A percentile compares a stretch with the other conserved stretches of the same genome.
These are phyloP conservation scores for Quercus ilex DNA, from an alignment of 306 rosid species.

Conservation along the genomic window DNA sequence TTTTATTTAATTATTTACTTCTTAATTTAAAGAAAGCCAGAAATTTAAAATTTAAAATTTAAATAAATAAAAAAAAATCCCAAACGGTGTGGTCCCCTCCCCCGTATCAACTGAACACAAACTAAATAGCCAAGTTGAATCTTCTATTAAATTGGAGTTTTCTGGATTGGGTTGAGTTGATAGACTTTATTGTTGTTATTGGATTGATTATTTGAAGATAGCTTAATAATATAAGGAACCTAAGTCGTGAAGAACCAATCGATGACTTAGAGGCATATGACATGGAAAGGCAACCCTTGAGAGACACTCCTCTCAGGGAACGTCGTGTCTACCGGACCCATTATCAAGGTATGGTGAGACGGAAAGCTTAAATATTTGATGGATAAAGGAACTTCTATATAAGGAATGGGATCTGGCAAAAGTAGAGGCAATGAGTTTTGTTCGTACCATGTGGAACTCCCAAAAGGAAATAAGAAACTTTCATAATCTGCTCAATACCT, in stretches of 20 bases:
- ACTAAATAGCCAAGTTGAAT: background rate
- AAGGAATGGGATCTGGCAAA: constrained; percentile 82
- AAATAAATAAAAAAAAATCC: too few species aligned
- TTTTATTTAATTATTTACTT: too few species aligned
- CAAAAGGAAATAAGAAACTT: constrained; percentile 69
- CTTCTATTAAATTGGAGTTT: constrained; percentile 15
- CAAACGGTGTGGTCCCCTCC: too few species aligned
- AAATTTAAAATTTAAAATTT: too few species aligned
- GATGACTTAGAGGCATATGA: constrained; percentile 45
- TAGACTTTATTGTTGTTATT: constrained; percentile 14
- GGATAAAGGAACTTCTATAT: constrained; percentile 61
- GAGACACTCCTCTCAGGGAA: constrained; percentile 37
- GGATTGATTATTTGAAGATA: constrained; percentile 18
- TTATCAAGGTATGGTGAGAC: constrained; percentile 57
- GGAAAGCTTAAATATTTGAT: constrained; percentile 85
- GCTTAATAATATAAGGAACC: constrained; percentile 46
- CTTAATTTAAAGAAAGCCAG: too few species aligned
- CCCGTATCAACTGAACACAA: too few species aligned
- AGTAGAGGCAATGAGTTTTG: constrained; percentile 68
- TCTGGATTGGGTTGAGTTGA: constrained; percentile 14
- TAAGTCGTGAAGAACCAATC: constrained; percentile 30
- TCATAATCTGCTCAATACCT: constrained; percentile 78
- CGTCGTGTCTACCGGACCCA: constrained; percentile 25
- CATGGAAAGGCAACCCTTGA: constrained; percentile 41
- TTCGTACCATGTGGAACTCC: constrained; percentile 98